Conservation (phyloP, 345 rosid species). For the Conringia planisiliqua region DNA sequence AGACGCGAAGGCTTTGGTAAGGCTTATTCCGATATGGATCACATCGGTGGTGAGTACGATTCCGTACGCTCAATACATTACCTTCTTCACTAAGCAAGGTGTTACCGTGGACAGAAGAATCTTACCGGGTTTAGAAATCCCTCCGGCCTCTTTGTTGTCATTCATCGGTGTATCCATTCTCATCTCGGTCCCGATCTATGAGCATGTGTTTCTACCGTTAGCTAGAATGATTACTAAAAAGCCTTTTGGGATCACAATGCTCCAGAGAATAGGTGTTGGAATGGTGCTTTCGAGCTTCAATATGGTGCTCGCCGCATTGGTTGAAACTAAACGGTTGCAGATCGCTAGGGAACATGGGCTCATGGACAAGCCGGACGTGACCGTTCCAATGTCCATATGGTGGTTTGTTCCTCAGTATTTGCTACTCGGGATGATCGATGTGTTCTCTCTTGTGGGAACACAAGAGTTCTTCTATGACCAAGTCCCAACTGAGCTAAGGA, state of each 20-base stretch:
- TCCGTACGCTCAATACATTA: conserved; percentile 55
- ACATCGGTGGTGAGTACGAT: conserved; percentile 61
- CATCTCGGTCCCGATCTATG: conserved; percentile 54
- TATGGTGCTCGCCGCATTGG: conserved; percentile 57
- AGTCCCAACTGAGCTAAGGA: conserved; percentile 72
- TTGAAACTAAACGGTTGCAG: conserved; percentile 53
- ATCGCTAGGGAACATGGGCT: conserved; percentile 51
- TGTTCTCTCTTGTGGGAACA: conserved; percentile 64
- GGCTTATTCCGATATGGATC: conserved; percentile 78
- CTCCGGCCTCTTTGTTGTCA: conserved; percentile 70
- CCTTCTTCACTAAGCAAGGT: conserved; percentile 86
- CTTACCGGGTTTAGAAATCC: conserved; percentile 50
- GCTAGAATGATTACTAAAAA: conserved; percentile 58
- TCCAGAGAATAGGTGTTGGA: conserved; percentile 75
- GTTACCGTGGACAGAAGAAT: conserved; percentile 56
- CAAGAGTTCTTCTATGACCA: conserved; percentile 93
- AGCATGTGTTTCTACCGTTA: conserved; percentile 58
- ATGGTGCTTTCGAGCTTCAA: conserved; percentile 51
- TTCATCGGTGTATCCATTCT: conserved; percentile 66
- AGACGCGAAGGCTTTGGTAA: conserved; percentile 66
- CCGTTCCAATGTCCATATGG: conserved; percentile 70
- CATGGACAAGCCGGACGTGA: conserved; percentile 42
- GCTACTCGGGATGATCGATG: conserved; percentile 52
- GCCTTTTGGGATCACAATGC: conserved; percentile 67
- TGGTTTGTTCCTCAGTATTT: conserved; percentile 83